phyloP scores from a whole-genome alignment of 331 rosid genomes.

The Phaseolus coccineus region DNA sequence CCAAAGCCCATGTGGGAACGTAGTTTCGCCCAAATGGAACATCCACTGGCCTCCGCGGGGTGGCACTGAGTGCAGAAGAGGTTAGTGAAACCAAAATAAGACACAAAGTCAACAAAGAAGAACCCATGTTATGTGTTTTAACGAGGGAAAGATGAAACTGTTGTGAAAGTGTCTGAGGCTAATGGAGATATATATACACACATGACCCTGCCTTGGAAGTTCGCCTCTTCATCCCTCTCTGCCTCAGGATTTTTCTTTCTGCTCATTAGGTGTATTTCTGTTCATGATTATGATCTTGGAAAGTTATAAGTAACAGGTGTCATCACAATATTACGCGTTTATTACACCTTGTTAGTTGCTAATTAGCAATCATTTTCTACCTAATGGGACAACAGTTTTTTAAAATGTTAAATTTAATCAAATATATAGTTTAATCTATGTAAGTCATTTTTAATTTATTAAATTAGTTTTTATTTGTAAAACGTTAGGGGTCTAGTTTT shows the following conservation, averaged over 20 bases:
- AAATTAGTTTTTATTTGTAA: no score
- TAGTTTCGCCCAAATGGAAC: conserved; percentile 90
- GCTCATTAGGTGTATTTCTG: neutral
- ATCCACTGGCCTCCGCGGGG: conserved; percentile 62
- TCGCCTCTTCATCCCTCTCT: neutral
- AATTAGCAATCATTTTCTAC: conserved; percentile 25
- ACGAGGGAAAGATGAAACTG: neutral
- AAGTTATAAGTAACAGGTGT: neutral
- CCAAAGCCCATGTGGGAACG: conserved; percentile 94
- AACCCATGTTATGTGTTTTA: conserved; percentile 52
- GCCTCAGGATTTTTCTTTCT: neutral
- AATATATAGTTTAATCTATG: no score
- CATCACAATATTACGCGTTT: conserved; percentile 16
- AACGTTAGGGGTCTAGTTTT: no score
- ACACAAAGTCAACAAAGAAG: conserved; percentile 39
- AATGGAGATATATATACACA: neutral
- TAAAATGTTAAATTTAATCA: no score
- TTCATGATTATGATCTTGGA: neutral
- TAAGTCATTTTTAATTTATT: no score
- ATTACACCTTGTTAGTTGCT: neutral
- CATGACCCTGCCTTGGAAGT: no score
- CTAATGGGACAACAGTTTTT: no score
- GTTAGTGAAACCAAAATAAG: conserved; percentile 50
- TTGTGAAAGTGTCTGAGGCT: neutral
- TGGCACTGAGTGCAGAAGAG: conserved; percentile 53